These are phyloP conservation scores for Arachnomyces sp. DNA, from an alignment of 2,329 filamentous ascomycete genomes.

Conservation along the genomic window DNA sequence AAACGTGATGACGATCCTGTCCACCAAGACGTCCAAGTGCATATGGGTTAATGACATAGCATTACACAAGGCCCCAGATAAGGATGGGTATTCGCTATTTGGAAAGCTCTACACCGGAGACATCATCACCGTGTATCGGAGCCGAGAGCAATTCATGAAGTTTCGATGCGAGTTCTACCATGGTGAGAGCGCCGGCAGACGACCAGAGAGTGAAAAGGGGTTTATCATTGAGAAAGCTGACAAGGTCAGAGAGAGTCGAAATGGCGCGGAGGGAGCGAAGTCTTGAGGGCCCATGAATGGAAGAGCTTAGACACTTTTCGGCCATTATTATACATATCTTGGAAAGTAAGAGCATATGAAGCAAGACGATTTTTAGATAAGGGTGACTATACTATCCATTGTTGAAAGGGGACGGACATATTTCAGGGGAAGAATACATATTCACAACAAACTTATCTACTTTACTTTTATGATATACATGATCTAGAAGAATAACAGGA, in stretches of 20 bases:
- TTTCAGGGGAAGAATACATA: neutral
- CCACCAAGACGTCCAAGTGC: slow-evolving; percentile 68
- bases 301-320: too few species aligned
- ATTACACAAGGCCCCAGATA: slow-evolving; percentile 48
- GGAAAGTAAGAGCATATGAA: too few species aligned
- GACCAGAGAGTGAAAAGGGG: slow-evolving; percentile 34
- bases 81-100: slow-evolving; percentile 47
- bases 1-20: slow-evolving; percentile 62
- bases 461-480: too few species aligned
- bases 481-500: too few species aligned
- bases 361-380: too few species aligned
- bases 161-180: slow-evolving; percentile 41
- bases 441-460: neutral
- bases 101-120: slow-evolving; percentile 71
- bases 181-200: slow-evolving; percentile 34
- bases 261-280: slow-evolving; percentile 14
- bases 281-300: slow-evolving; percentile 8
- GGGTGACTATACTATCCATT: too few species aligned
- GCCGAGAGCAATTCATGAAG: slow-evolving; percentile 33
- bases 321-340: too few species aligned
- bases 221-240: slow-evolving; percentile 34
- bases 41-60: slow-evolving; percentile 69
- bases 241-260: slow-evolving; percentile 24
- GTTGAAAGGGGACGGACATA: neutral
- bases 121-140: slow-evolving; percentile 63